Conservation (phyloP, 257 asterid genomes). For the Penstemon eatonii region DNA sequence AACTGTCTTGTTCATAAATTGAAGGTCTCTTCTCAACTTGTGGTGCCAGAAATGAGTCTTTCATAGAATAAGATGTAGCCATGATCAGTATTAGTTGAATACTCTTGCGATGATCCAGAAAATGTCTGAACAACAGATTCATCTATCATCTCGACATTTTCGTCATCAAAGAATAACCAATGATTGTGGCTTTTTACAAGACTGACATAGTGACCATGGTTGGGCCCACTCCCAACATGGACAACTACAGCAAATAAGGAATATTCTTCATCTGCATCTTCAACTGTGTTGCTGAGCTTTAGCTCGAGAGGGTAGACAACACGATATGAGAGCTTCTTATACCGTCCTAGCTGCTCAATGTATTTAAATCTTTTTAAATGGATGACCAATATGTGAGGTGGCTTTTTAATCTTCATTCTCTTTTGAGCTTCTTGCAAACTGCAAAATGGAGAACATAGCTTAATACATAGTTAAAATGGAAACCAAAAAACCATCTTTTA, state of each 20-base stretch:
- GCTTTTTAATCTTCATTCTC: constrained; percentile 78
- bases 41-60: constrained; percentile 33
- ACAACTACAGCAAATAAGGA: constrained; percentile 76
- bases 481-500: not conserved
- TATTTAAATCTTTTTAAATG: constrained; percentile 83
- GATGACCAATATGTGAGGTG: constrained; percentile 71
- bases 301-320: constrained; percentile 78
- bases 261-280: constrained; percentile 62
- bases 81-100: constrained; percentile 70
- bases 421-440: constrained; percentile 89
- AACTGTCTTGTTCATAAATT: constrained; percentile 20
- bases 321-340: constrained; percentile 69
- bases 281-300: constrained; percentile 61
- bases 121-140: constrained; percentile 75
- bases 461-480: not conserved
- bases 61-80: constrained; percentile 79
- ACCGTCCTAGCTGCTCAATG: constrained; percentile 69
- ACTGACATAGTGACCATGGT: constrained; percentile 81
- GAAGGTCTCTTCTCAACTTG: constrained; percentile 34
- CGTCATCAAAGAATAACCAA: constrained; percentile 82
- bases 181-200: constrained; percentile 77
- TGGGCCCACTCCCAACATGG: constrained; percentile 79
- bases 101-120: constrained; percentile 83
- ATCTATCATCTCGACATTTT: constrained; percentile 78
- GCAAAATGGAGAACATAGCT: constrained; percentile 31